phyloP scores from a whole-genome alignment of 441 rosid genomes.

The Dalechampia spathulata region DNA sequence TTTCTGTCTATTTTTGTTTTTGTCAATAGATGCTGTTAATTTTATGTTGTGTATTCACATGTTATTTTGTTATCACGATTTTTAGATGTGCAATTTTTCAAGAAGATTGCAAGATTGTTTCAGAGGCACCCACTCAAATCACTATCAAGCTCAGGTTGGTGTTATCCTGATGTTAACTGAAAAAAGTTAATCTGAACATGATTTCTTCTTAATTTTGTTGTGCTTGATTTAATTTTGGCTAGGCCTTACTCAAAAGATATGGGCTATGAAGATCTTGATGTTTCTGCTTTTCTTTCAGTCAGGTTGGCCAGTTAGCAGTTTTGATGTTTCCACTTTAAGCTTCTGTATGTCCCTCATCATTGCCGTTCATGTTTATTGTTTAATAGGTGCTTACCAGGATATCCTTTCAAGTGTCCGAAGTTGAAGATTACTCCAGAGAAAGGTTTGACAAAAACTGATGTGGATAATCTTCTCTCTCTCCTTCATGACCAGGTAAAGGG shows the following conservation, averaged over 20 bases:
- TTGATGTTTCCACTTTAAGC: conserved; percentile 1
- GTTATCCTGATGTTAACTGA: conserved; percentile 9
- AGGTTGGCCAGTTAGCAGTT: conserved; percentile 36
- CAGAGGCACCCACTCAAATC: conserved; percentile 58
- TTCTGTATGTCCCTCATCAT: conserved; percentile 9
- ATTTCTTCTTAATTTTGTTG: conserved; percentile 12
- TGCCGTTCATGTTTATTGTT: conserved; percentile 9
- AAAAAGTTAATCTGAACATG: conserved; percentile 6
- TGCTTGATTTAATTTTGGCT: conserved; percentile 26
- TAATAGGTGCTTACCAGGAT: conserved; percentile 86
- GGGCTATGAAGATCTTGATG: conserved; percentile 79
- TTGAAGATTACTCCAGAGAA: conserved; percentile 74
- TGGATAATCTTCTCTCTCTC: conserved; percentile 69
- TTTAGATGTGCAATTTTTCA: conserved; percentile 78
- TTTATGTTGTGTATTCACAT: not conserved
- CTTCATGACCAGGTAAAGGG: conserved; percentile 73
- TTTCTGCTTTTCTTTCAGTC: conserved; percentile 76
- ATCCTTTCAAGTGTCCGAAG: conserved; percentile 92
- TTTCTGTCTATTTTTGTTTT: not conserved
- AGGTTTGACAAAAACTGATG: conserved; percentile 65
- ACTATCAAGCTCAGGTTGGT: conserved; percentile 72
- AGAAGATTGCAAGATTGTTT: conserved; percentile 73
- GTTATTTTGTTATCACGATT: conserved; percentile 8
- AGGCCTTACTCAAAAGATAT: conserved; percentile 94
- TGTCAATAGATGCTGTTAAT: not conserved